Conservation (phyloP, 1,139 yeast species). For the Candida albicans region DNA sequence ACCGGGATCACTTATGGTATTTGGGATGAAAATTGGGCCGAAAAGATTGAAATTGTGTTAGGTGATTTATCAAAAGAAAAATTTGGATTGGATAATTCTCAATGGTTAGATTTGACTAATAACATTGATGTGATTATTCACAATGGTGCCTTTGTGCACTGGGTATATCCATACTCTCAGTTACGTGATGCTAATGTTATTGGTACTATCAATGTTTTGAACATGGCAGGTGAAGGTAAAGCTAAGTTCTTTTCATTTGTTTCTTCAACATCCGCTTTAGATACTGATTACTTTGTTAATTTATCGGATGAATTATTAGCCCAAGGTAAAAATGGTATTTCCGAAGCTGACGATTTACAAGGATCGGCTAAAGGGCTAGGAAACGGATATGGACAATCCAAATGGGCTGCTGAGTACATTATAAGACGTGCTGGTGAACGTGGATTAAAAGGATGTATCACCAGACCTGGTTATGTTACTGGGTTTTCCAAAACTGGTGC, state of each 20-base stretch:
- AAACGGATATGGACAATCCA: constrained; percentile 94
- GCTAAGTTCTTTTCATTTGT: constrained; percentile 88
- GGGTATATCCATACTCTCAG: constrained; percentile 95
- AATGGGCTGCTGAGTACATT: constrained; percentile 94
- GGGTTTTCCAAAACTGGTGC: constrained; percentile 85
- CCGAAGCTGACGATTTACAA: constrained; percentile 76
- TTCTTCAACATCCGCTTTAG: constrained; percentile 91
- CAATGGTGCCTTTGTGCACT: constrained; percentile 97
- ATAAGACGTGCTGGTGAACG: constrained; percentile 83
- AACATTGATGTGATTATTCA: constrained; percentile 83
- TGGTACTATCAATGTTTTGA: constrained; percentile 82
- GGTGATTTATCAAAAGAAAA: constrained; percentile 76
- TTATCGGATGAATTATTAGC: constrained; percentile 69
- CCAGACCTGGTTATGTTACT: constrained; percentile 95
- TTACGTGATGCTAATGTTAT: constrained; percentile 92
- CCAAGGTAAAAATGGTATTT: constrained; percentile 69
- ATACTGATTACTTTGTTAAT: constrained; percentile 75
- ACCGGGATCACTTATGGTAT: constrained; percentile 85
- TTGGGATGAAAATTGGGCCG: constrained; percentile 68
- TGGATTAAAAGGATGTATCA: constrained; percentile 85
- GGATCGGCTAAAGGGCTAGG: constrained; percentile 84
- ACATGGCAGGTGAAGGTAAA: constrained; percentile 76
- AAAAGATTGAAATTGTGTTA: constrained; percentile 66
- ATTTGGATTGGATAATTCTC: constrained; percentile 63
- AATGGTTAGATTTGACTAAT: constrained; percentile 59